Evolutionary conservation across 1,139 yeast genomes (phyloP), one percentile per base, ranked within the genome.

Genomic region (Blastobotrys indianensis): DNA sequence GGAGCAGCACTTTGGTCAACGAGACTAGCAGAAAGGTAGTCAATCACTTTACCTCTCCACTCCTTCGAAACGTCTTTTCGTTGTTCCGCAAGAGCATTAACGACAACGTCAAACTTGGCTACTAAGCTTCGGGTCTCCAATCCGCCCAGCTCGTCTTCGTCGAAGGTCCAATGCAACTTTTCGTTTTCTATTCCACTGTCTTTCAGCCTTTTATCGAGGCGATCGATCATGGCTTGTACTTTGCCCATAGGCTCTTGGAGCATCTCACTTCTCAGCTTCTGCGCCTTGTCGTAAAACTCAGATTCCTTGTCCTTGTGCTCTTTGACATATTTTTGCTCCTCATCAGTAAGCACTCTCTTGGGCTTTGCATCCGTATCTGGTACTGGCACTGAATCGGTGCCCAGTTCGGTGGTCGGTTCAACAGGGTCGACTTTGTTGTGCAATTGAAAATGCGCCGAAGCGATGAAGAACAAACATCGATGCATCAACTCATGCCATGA

Each of bases 381-480:
- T 4, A 9, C 39, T 11, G 16, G 29, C 5, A 11, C 20, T 28
- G 11, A 9, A 6, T 37, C 16, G 4, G 3, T 8, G 15, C n/a
- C 35, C n/a, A 33, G 11, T 6, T 32, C 9, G 11, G 4, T 32
- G 23, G 28, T 28, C n/a, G 25, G 12, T 15, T 13, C 13, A 2
- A 56, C 62, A 39, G 60, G 29, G 12, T 25, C 34, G 17, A 8
- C 30, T 15, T 16, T 15, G n/a, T 35, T 38, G 53, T 78, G 72
- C 36, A 72, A 63, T 57, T 84, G 88, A 56, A 78, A 90, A 61
- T 85, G 80, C 0, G 88, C 82, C 0, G 95, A 83, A 0, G 88
- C 98, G 35, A 85, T 69, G 53, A 87, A 77, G 60, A 88, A 90
- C 58, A 77, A 82, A 42, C 83, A 75, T 46, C 88, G 80, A 61